phyloP scores from a whole-genome alignment of 306 rosid species.

The Rosa multiflora region DNA sequence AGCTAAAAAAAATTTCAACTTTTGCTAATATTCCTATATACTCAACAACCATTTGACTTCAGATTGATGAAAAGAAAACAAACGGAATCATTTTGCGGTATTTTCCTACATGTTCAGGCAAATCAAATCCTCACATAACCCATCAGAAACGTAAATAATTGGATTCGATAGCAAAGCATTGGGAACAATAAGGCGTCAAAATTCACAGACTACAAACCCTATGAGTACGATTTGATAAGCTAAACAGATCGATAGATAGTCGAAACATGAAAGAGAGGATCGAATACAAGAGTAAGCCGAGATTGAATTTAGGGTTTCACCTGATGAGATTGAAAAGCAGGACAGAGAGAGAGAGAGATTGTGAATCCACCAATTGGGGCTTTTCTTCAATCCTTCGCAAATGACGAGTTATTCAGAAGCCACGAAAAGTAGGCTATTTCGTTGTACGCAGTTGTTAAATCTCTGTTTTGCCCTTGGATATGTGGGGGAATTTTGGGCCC shows the following conservation, averaged over 20 bases:
- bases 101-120: not conserved
- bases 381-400: not conserved
- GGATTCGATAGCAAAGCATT: not conserved
- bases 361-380: not conserved
- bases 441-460: not conserved
- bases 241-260: not conserved
- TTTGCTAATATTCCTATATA: not conserved
- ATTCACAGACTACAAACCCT: not conserved
- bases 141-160: not conserved
- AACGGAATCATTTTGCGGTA: not conserved
- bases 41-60: not conserved
- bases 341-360: not conserved
- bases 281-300: not conserved
- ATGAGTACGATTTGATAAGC: not conserved
- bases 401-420: not conserved
- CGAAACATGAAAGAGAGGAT: not conserved
- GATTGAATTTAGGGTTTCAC: not conserved
- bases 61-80: not conserved
- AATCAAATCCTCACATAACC: not conserved
- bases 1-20: not conserved
- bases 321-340: conserved; percentile 16
- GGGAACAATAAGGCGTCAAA: not conserved
- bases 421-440: not conserved
- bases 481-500: not conserved
- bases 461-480: not conserved